A percentile compares a stretch with the other conserved stretches of the same genome.
phyloP scores from a whole-genome alignment of 345 rosid genomes.

The Ailanthus altissimus region DNA sequence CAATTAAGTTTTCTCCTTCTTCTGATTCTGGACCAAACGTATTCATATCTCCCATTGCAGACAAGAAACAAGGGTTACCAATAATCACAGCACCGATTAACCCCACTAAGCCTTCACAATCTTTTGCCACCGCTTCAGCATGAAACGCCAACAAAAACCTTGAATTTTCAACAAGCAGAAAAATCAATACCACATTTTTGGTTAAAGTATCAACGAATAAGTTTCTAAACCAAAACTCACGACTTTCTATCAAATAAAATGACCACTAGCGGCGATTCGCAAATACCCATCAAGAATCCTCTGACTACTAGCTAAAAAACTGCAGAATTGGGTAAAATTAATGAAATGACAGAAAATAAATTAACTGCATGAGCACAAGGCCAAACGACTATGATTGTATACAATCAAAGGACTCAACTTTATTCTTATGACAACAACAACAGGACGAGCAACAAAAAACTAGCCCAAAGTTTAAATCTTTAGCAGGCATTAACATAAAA shows the following conservation, averaged over 20 bases:
- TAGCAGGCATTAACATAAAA: neutral
- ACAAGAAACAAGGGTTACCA: constrained; percentile 9
- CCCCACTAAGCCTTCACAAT: too few species aligned
- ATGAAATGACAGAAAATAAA: neutral
- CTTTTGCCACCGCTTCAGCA: neutral
- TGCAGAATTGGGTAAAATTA: neutral
- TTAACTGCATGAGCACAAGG: neutral
- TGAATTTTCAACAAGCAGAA: constrained; percentile 2
- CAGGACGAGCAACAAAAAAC: neutral
- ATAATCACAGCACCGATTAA: neutral
- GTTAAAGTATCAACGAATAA: constrained; percentile 9
- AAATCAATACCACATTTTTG: neutral
- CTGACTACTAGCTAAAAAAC: neutral
- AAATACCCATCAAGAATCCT: constrained; percentile 13
- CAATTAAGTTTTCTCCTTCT: constrained; percentile 65
- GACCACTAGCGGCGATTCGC: neutral
- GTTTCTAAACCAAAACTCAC: constrained; percentile 18
- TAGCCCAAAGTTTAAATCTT: neutral
- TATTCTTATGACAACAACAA: neutral
- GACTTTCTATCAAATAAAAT: constrained; percentile 8
- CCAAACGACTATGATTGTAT: neutral
- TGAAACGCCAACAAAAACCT: neutral
- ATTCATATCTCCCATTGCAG: constrained; percentile 54
- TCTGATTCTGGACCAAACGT: constrained; percentile 30
- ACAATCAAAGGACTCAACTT: neutral